Percentiles rank a stretch among this genome's conserved stretches.
phyloP scores from a whole-genome alignment of 2,329 filamentous ascomycete species.

The Fusarium proliferatum region DNA sequence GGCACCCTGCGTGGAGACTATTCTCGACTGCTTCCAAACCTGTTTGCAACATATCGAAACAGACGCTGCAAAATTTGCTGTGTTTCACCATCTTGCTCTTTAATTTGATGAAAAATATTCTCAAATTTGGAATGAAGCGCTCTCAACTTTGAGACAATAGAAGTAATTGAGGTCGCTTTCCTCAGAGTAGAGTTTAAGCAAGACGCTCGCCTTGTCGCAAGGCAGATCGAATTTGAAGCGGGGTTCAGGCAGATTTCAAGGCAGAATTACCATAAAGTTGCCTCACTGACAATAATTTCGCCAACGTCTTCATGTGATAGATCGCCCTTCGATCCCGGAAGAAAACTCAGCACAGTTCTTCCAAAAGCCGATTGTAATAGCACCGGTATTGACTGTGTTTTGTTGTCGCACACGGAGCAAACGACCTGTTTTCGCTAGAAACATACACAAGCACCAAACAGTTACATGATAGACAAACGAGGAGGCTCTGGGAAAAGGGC shows the following conservation, averaged over 20 bases:
- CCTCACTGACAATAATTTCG: not conserved
- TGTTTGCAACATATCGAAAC: not conserved
- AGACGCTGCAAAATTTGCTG: not conserved
- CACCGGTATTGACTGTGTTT: too few species aligned
- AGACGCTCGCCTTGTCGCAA: not conserved
- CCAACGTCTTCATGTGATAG: fast-evolving
- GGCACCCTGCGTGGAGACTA: not conserved
- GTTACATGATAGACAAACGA: not conserved
- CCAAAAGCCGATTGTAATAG: too few species aligned
- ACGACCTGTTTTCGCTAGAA: too few species aligned
- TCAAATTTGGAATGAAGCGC: fast-evolving
- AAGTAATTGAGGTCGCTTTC: fast-evolving
- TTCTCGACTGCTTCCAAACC: not conserved
- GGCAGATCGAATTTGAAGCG: not conserved
- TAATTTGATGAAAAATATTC: fast-evolving
- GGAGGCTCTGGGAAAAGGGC: fast-evolving
- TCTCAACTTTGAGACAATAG: too few species aligned
- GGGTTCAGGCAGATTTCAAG: not conserved
- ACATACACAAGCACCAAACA: not conserved
- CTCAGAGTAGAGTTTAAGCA: not conserved
- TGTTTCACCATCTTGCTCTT: not conserved
- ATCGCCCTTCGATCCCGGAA: fast-evolving
- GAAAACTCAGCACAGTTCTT: too few species aligned
- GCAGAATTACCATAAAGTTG: not conserved
- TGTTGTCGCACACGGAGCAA: too few species aligned